Percentiles rank a stretch among this genome's conserved stretches.
Evolutionary conservation across 352 stramenopile species (phyloP).

Genomic region (Pythium vanterpoolii): DNA sequence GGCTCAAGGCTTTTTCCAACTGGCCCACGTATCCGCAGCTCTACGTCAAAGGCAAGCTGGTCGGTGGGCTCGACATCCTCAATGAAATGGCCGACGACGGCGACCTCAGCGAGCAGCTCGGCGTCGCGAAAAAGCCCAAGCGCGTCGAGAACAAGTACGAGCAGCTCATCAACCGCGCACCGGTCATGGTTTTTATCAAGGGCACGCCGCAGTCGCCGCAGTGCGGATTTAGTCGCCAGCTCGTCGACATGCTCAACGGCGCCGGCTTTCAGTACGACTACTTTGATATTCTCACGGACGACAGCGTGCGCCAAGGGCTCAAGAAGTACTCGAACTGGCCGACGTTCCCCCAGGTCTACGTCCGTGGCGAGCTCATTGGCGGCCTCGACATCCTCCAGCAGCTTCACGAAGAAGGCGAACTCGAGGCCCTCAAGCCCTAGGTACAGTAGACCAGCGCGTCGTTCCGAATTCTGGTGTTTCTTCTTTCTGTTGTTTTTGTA

Average conservation of each 20-base stretch:
- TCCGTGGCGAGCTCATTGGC: constrained; percentile 96
- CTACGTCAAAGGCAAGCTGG: constrained; percentile 93
- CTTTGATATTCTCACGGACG: constrained; percentile 97
- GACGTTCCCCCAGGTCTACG: constrained; percentile 98
- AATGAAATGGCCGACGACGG: constrained; percentile 92
- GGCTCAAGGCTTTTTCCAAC: constrained; percentile 95
- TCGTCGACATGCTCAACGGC: constrained; percentile 91
- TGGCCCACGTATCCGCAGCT: constrained; percentile 98
- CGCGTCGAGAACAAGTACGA: constrained; percentile 82
- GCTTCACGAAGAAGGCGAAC: constrained; percentile 88
- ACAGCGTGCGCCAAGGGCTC: constrained; percentile 94
- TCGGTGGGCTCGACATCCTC: constrained; percentile 94
- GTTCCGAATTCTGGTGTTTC: background rate
- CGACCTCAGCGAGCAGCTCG: constrained; percentile 88
- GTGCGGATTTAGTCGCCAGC: constrained; percentile 96
- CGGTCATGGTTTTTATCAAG: constrained; percentile 99
- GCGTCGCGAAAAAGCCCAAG: constrained; percentile 85
- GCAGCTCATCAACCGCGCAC: constrained; percentile 86
- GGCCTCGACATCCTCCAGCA: constrained; percentile 98
- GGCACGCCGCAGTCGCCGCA: constrained; percentile 87
- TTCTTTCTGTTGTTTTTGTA: background rate
- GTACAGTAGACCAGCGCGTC: background rate
- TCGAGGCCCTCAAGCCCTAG: constrained; percentile 78
- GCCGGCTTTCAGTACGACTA: constrained; percentile 91
- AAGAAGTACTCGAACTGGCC: constrained; percentile 98